Evolutionary conservation across 2,329 filamentous ascomycete genomes (phyloP), one percentile per base, ranked within the genome.

Genomic region (Fusarium denticulatum): DNA sequence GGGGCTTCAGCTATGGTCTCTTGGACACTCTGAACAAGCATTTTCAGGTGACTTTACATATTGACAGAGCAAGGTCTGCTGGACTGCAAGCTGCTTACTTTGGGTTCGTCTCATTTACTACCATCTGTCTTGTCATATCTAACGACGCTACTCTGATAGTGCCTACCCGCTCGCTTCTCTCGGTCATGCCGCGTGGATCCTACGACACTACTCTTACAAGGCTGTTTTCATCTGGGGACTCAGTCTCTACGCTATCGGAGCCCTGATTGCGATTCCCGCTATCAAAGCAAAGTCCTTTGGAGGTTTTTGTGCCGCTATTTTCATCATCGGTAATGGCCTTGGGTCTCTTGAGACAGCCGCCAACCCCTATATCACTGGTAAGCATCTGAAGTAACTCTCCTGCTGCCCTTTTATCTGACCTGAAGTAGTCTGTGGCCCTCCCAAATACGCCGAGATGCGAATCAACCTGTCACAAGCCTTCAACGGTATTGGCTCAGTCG

Each of bases 401-500:
- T 1, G 1, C 22, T 12, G 7, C 3, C 7, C 15, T 2, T 8
- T 2, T 45, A 12, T 26, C 59, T 71, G 3, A 63, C 18, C 6
- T 4, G 4, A 14, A 32, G 0, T 30, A 81, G 78, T 87, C 28
- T 87, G 85, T 72, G 85, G 85, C 49, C 93, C 93, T 6, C 91
- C 93, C 9, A 87, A 88, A 71, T 94, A 91, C 80, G 89, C 92
- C 11, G 92, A 94, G 76, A 83, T 94, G 71, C 90, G 93, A 73
- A 90, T 95, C 83, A 93, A 95, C 81, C 83, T 94, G 57, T 91
- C 92, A 2, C 93, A 95, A 80, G 91, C 92, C 60, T 92, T 95
- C 83, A 93, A 95, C 77, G 93, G 91, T 56, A 89, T 94, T 45
- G 93, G 92, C 46, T 91, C 91, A 14, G 90, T 94, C 49, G 76